Evolutionary conservation across 495 filamentous ascomycete genomes (phyloP).

Genomic region (Sphaerosporella brunnea): DNA sequence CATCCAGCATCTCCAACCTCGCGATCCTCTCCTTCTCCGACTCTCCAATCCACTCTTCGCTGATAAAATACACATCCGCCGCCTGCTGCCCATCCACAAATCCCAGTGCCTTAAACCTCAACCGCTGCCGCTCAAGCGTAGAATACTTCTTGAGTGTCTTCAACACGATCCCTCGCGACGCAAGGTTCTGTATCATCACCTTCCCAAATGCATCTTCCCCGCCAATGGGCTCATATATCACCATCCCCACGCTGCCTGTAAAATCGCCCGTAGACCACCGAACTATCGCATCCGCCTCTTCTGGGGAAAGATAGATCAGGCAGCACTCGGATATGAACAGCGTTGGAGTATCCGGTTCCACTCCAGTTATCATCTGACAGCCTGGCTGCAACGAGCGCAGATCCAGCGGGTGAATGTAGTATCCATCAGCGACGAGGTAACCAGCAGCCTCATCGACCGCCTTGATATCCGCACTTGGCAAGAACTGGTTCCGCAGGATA

Average conservation of each 20-base stretch:
- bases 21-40: constrained; percentile 69
- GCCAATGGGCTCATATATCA: constrained; percentile 79
- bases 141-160: constrained; percentile 62
- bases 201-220: constrained; percentile 70
- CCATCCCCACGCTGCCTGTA: constrained; percentile 37
- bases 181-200: constrained; percentile 82
- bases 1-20: constrained; percentile 71
- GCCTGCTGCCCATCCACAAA: constrained; percentile 39
- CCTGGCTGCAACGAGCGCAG: constrained; percentile 41
- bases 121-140: constrained; percentile 44
- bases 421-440: constrained; percentile 28
- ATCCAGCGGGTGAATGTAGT: constrained; percentile 68
- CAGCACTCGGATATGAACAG: constrained; percentile 86
- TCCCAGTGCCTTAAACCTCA: constrained; percentile 43
- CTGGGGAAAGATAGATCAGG: constrained; percentile 61
- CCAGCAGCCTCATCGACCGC: constrained; percentile 8
- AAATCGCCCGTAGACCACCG: constrained; percentile 43
- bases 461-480: not conserved
- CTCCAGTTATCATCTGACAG: constrained; percentile 22
- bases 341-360: constrained; percentile 48
- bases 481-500: constrained; percentile 26
- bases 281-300: constrained; percentile 45
- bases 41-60: constrained; percentile 50
- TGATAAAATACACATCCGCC: constrained; percentile 55
- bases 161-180: constrained; percentile 63